These are phyloP conservation scores for Trichoderma sp. DNA, from an alignment of 2,329 filamentous ascomycete species.

Conservation along the genomic window DNA sequence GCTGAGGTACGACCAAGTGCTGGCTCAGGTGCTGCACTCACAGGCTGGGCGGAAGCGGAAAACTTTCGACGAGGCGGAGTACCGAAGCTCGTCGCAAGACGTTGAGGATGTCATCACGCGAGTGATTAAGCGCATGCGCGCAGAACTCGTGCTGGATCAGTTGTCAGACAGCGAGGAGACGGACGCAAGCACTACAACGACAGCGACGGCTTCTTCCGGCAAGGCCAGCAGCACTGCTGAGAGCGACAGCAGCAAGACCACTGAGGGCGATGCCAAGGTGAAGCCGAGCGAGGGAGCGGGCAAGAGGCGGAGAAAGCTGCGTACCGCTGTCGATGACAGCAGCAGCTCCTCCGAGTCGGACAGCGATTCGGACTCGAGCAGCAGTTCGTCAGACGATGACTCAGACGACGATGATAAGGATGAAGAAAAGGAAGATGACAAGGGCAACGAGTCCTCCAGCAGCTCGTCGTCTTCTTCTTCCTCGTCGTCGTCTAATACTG, in stretches of 20 bases:
- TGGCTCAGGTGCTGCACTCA: conserved; percentile 51
- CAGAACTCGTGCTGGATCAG: conserved; percentile 59
- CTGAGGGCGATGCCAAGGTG: conserved; percentile 44
- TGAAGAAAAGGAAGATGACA: conserved; percentile 28
- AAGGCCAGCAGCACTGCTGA: conserved; percentile 39
- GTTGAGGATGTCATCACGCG: conserved; percentile 55
- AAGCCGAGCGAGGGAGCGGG: conserved; percentile 51
- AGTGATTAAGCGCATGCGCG: conserved; percentile 64
- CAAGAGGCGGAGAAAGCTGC: conserved; percentile 57
- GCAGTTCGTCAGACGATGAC: conserved; percentile 42
- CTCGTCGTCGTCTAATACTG: conserved; percentile 41
- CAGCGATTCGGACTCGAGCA: conserved; percentile 40
- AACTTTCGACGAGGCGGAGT: conserved; percentile 56
- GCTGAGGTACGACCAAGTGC: conserved; percentile 57
- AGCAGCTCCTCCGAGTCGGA: conserved; percentile 42
- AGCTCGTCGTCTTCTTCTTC: conserved; percentile 49
- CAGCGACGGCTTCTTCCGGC: conserved; percentile 36
- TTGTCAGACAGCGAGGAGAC: conserved; percentile 54
- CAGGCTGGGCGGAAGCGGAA: conserved; percentile 49
- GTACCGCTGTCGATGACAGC: conserved; percentile 50
- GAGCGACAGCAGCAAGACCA: conserved; percentile 33
- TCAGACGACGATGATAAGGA: conserved; percentile 38
- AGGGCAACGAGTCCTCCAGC: conserved; percentile 43
- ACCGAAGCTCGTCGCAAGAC: conserved; percentile 53
- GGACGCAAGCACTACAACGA: conserved; percentile 38